Base-by-base conservation (phyloP, 2,329 filamentous ascomycete species). In the Fusarium hainanense region DNA sequence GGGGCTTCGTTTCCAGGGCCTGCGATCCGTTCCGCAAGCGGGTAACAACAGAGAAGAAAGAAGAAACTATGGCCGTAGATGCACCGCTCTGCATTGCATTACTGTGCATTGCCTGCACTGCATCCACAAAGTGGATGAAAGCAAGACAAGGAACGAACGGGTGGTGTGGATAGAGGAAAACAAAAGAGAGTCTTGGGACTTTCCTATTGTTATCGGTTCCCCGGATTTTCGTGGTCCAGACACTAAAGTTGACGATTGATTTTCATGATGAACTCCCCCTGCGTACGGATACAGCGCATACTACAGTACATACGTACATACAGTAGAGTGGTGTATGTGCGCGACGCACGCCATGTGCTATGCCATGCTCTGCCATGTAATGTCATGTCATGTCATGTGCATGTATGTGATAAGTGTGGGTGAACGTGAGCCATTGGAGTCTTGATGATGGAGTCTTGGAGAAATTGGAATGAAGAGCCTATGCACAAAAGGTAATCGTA, bases 191-290 rank as follows among this genome's bases (percentile, higher is more conserved):
- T 20, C 30, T 41, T 52, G 32, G 54, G 47, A 63, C 60, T 59
- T 70, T 62, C 50, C 58, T 63, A 52, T 64, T 67, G 51, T 54
- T 60, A 25, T 68, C 52, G 46, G 51, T 70, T 66, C 68, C 68
- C 68, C 68, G 68, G 68, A 70, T 70, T 70, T 70, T 69, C 68
- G 25, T 41, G 54, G 55, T 58, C 47, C 49, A 51, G 57, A 54
- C 51, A 69, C 49, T 52, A 41, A 51, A 37, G 34, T 37, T 52
- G 9, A 50, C 16, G 49, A 55, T 63, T 57, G 51, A 62, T 47
- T 67, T 43, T 41, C 43, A 63, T 66, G 42, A 44, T 42, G 32
- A 51, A 54, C 54, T 30, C 41, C 51, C 48, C 54, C 51, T 63
- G 43, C 54, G 34, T n/a, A 37, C 16, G 27, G 27, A 37, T 37